Base-by-base conservation (phyloP, 2,329 filamentous ascomycete genomes). In the Rhynchosporium graminicola region DNA sequence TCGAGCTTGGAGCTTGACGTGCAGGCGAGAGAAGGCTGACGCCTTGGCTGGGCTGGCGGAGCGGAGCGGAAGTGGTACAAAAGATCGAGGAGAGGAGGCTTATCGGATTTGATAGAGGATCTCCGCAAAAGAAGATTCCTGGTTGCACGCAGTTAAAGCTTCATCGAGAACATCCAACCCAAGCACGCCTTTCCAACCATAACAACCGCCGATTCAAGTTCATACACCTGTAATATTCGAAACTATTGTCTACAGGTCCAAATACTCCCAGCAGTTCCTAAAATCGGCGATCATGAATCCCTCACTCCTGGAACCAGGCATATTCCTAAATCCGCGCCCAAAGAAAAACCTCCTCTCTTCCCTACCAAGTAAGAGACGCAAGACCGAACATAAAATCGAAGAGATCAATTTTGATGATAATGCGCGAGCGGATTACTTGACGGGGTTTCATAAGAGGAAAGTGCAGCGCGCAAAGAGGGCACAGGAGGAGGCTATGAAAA, bases 361-460 rank as follows among this genome's bases (percentile, higher is more conserved):
- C 0, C 50, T 40, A 42, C 81, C 81, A 12, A 79, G 78, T n/a
- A 92, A 89, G 77, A 88, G 86, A 72, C 82, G 89, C 67, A 91
- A 89, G 75, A 76, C 76, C 65, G 73, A 69, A 20, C 71, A 73
- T 46, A 74, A 81, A 45, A 80, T 91, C 64, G 91, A 93, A 73
- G 91, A 96, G 75, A 89, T 99, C 76, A 86, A 80, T 58, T 99
- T 98, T 78, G 92, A 99, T 78, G 79, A 83, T 65, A 82, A 83
- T 65, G 90, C 90, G 51, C 88, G 95, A 67, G 80, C 89, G 67
- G 92, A 98, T 73, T 99, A 91, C 74, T 82, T 99, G 62, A 97
- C 92, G 0, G 95, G 95, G 2, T 99, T 99, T 78, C 93, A 94
- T 80, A 99, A 98, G 82, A 89, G 95, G 76, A 98, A 97, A 77